phyloP scores from a whole-genome alignment of 2,329 filamentous ascomycete genomes.

The Acephala macrosclerotiorum region DNA sequence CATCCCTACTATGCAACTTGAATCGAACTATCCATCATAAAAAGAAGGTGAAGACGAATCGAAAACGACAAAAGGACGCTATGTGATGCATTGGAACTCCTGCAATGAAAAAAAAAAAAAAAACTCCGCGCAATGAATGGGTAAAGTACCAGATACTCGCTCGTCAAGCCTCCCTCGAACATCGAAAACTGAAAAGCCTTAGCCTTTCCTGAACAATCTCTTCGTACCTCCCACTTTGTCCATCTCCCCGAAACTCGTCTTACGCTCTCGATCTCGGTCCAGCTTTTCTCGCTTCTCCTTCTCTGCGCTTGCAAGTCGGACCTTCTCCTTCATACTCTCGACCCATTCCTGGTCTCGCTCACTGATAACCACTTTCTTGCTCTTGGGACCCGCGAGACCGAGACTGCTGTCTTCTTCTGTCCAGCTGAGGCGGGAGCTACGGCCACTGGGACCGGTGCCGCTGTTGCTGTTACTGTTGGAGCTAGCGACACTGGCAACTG shows the following conservation, averaged over 20 bases:
- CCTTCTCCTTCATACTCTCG: slow-evolving; percentile 82
- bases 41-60: not conserved
- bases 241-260: slow-evolving; percentile 66
- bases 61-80: slow-evolving; percentile 4
- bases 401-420: slow-evolving; percentile 65
- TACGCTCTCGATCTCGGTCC: slow-evolving; percentile 33
- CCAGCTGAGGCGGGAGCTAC: slow-evolving; percentile 59
- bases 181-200: too few relatives aligned
- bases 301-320: slow-evolving; percentile 73
- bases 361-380: slow-evolving; percentile 70
- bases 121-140: slow-evolving; percentile 5
- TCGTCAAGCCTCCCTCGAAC: not conserved
- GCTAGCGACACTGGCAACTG: slow-evolving; percentile 18
- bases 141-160: not conserved
- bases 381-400: slow-evolving; percentile 74
- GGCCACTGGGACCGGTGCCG: slow-evolving; percentile 23
- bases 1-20: slow-evolving; percentile 7
- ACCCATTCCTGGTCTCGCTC: slow-evolving; percentile 82
- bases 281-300: slow-evolving; percentile 51
- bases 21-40: not conserved
- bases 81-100: not conserved
- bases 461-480: slow-evolving; percentile 10
- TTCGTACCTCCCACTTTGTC: slow-evolving; percentile 77
- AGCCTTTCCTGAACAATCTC: slow-evolving; percentile 61
- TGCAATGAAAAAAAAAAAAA: not conserved